Evolutionary conservation across 805 yeast genomes (phyloP).

Genomic region (Wickerhamiella siamensis): DNA sequence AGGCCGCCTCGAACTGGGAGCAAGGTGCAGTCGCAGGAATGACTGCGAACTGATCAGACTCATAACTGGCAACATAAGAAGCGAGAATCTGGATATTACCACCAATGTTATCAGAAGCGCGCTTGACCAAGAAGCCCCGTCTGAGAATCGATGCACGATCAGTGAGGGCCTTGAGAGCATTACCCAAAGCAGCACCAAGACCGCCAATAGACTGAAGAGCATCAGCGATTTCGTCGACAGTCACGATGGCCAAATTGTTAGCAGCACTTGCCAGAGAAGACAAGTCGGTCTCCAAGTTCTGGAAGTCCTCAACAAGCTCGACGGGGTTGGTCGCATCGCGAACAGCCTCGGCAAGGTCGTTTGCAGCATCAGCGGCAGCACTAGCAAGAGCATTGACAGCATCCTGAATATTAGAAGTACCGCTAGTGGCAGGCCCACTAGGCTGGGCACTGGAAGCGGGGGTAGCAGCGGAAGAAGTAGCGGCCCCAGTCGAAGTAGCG

Average conservation of each 20-base stretch:
- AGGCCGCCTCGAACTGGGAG: background rate
- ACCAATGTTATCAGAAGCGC: background rate
- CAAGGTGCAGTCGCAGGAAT: background rate
- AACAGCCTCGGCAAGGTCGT: conserved; percentile 15
- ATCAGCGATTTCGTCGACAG: background rate
- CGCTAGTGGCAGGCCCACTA: conserved; percentile 7
- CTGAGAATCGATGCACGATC: background rate
- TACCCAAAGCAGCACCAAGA: background rate
- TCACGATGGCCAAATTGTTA: background rate
- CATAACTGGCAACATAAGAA: background rate
- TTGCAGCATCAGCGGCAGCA: conserved; percentile 15
- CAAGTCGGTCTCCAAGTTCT: background rate
- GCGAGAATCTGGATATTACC: background rate
- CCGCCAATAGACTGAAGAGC: background rate
- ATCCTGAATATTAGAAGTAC: conserved; percentile 6
- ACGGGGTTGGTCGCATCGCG: background rate
- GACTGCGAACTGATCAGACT: background rate
- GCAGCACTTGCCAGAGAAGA: background rate
- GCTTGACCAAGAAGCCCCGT: background rate
- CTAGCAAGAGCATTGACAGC: conserved; percentile 12
- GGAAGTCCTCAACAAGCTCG: background rate
- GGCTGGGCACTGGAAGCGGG: conserved; percentile 4
- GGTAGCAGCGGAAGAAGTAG: conserved; percentile 9
- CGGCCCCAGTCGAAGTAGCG: conserved; percentile 8
- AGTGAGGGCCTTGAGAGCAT: background rate